These are phyloP conservation scores for Penicillium psychrosexuale DNA, from an alignment of 2,329 filamentous ascomycete species.

Conservation along the genomic window DNA sequence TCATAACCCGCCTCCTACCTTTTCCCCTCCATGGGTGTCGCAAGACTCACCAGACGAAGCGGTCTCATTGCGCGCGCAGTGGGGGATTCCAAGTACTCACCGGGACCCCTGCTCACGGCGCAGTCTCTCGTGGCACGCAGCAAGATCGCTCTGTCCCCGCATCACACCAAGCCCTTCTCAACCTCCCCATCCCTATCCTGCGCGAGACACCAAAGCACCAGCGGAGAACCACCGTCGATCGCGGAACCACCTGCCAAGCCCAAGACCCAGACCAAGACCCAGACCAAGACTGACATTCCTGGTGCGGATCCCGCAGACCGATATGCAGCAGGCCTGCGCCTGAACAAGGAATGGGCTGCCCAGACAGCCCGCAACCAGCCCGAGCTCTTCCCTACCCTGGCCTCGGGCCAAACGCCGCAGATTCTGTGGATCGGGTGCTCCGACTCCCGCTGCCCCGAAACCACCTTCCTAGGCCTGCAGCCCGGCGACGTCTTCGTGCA, in stretches of 20 bases:
- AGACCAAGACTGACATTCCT: slow-evolving; percentile 17
- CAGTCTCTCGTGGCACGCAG: not conserved
- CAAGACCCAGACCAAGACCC: slow-evolving; percentile 4
- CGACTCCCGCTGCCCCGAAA: slow-evolving; percentile 81
- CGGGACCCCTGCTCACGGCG: slow-evolving; percentile 4
- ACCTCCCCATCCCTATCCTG: slow-evolving; percentile 20
- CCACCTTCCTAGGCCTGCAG: slow-evolving; percentile 71
- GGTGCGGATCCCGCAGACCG: slow-evolving; percentile 45
- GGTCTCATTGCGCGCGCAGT: slow-evolving; percentile 14
- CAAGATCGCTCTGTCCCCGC: not conserved
- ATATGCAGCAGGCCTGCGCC: slow-evolving; percentile 62
- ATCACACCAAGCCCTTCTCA: slow-evolving; percentile 17
- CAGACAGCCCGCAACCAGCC: slow-evolving; percentile 65
- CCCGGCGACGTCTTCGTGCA: slow-evolving; percentile 86
- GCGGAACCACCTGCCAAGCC: not conserved
- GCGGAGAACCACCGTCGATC: not conserved
- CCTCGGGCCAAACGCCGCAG: slow-evolving; percentile 61
- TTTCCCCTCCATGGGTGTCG: slow-evolving; percentile 19
- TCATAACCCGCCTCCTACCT: not conserved
- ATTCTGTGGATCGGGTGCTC: slow-evolving; percentile 82
- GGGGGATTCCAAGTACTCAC: slow-evolving; percentile 5
- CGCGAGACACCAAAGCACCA: slow-evolving; percentile 12
- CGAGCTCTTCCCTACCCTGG: slow-evolving; percentile 66
- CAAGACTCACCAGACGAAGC: slow-evolving; percentile 22
- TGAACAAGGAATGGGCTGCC: slow-evolving; percentile 68